Conservation (phyloP, 2,329 filamentous ascomycete species). For the Phialophora expanda region DNA sequence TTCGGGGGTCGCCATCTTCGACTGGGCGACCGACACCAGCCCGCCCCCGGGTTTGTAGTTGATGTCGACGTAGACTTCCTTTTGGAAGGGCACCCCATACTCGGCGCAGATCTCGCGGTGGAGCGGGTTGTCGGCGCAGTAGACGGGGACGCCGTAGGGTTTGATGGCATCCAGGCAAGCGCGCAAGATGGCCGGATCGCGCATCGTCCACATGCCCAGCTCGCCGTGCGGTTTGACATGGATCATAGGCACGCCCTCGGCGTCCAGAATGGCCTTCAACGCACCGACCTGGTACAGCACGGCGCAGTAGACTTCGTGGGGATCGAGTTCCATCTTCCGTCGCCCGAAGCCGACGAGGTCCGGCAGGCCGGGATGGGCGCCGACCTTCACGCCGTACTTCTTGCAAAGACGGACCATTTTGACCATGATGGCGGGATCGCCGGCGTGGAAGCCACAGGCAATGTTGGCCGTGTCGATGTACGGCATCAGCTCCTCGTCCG, state of each 20-base stretch:
- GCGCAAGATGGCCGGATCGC: constrained; percentile 56
- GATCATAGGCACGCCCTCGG: constrained; percentile 60
- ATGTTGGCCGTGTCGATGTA: constrained; percentile 66
- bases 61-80: constrained; percentile 62
- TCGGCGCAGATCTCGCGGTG: constrained; percentile 60
- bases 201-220: constrained; percentile 58
- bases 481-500: constrained; percentile 64
- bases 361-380: constrained; percentile 67
- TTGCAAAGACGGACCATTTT: constrained; percentile 64
- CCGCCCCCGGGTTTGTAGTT: constrained; percentile 58
- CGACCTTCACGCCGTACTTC: constrained; percentile 59
- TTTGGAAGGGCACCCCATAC: constrained; percentile 58
- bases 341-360: constrained; percentile 68
- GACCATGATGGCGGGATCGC: constrained; percentile 68
- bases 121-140: constrained; percentile 58
- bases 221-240: constrained; percentile 69
- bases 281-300: constrained; percentile 68
- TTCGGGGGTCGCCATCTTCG: neutral
- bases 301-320: constrained; percentile 61
- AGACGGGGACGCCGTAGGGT: constrained; percentile 51
- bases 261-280: constrained; percentile 62
- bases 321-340: constrained; percentile 62
- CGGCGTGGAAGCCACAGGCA: constrained; percentile 64
- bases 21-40: constrained; percentile 45
- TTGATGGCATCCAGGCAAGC: constrained; percentile 58